phyloP scores from a whole-genome alignment of 495 filamentous ascomycete species.

The Penicillium canescens region DNA sequence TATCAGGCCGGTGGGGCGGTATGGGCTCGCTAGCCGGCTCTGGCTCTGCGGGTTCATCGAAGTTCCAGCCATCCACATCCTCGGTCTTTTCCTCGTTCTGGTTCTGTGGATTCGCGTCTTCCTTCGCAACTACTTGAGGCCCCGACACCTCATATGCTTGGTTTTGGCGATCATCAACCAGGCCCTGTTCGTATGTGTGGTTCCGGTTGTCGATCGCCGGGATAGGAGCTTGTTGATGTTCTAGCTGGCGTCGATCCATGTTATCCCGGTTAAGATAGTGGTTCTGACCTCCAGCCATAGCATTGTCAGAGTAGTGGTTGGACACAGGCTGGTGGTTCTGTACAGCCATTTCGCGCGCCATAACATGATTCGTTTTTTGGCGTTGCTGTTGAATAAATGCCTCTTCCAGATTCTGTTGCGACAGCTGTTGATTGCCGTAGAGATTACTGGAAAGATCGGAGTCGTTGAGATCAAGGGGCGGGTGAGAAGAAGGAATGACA shows the following conservation, averaged over 20 bases:
- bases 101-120: constrained; percentile 31
- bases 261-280: constrained; percentile 32
- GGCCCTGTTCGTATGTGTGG: constrained; percentile 36
- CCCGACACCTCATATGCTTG: constrained; percentile 60
- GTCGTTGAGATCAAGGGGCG: constrained; percentile 46
- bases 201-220: constrained; percentile 41
- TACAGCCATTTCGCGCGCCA: constrained; percentile 45
- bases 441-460: constrained; percentile 48
- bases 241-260: constrained; percentile 39
- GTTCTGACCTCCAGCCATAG: constrained; percentile 33
- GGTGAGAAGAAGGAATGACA: constrained; percentile 51
- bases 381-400: constrained; percentile 49
- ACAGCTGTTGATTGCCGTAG: constrained; percentile 46
- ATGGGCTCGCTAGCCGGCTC: constrained; percentile 49
- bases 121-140: constrained; percentile 42
- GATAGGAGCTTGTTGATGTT: constrained; percentile 38
- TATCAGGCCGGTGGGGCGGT: constrained; percentile 70
- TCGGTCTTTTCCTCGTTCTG: constrained; percentile 37
- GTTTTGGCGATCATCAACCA: constrained; percentile 56
- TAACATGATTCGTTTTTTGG: constrained; percentile 46
- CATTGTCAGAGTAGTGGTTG: constrained; percentile 45
- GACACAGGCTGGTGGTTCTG: constrained; percentile 49
- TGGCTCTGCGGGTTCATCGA: constrained; percentile 64
- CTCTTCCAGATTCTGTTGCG: constrained; percentile 51
- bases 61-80: constrained; percentile 87